Base-by-base conservation (phyloP, 2,329 filamentous ascomycete genomes). In the Talaromyces marneffei region DNA sequence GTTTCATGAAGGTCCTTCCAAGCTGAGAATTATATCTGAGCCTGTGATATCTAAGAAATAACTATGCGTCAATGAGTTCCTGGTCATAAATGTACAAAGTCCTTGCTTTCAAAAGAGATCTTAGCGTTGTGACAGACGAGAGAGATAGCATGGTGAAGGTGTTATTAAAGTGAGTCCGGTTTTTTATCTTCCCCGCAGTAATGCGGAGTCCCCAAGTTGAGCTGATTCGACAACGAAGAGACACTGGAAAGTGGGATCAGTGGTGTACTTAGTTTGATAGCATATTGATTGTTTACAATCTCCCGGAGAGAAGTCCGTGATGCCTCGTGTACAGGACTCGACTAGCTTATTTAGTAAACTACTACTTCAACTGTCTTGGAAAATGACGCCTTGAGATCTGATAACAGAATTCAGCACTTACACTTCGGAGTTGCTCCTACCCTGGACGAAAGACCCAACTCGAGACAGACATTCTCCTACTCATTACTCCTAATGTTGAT, bases 1-100 rank as follows among this genome's bases (percentile, higher is more conserved):
- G 82, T 77, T 88, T 88, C 84, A 69, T 68, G 60, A 39, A 16
- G 25, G 31, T 29, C 46, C 23, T 27, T 29, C 23, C 25, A 25
- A 31, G 46, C 46, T 31, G 12, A 2, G 7, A 50, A 29, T 4
- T 8, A 12, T 50, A 31, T 27, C 23, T 48, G 5, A 31, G 31
- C 6, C 18, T 50, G 27, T 8, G 8, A 50, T 18, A 9, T 50
- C 6, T n/a, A n/a, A 31, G 25, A 50, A 1, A 18, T 3, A 25
- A 25, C 10, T 23, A 44, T 20, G 16, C 10, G 25, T 25, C 20
- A 44, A 4, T 46, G 7, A 23, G 20, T 6, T 10, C 14, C 27
- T 14, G 16, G 20, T 23, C 16, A 16, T 10, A 8, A n/a, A 18
- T 29, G 16, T 18, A 18, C 9, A n/a, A 9, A 31, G 14, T 50